Evolutionary conservation across 2,329 filamentous ascomycete species (phyloP).

Genomic region (Penicillium olsonii): DNA sequence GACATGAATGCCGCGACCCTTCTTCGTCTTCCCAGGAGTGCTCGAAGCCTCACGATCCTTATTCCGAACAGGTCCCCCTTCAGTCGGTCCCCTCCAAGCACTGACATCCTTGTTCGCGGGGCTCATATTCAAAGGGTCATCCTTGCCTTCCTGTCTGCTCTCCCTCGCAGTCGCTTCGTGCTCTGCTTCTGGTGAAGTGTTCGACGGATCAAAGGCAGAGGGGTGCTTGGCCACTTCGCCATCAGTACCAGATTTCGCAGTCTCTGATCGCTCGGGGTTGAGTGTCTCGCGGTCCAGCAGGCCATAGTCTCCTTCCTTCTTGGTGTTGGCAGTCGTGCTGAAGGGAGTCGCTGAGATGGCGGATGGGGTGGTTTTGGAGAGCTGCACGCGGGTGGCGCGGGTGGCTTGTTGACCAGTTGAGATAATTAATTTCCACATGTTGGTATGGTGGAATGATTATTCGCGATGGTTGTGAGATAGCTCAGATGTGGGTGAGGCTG

Average conservation of each 20-base stretch:
- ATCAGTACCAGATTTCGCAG: conserved; percentile 67
- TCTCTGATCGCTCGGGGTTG: conserved; percentile 66
- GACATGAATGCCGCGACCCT: conserved; percentile 33
- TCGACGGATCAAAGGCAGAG: conserved; percentile 68
- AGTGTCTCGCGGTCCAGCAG: conserved; percentile 60
- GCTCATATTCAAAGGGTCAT: conserved; percentile 58
- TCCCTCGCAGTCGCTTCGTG: conserved; percentile 36
- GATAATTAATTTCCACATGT: conserved; percentile 25
- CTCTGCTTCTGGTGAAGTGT: conserved; percentile 67
- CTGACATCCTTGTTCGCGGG: conserved; percentile 63
- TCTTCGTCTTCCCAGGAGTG: conserved; percentile 38
- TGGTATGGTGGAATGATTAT: background rate
- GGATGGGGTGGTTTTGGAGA: background rate
- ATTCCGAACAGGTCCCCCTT: conserved; percentile 48
- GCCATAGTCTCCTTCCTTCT: conserved; percentile 8
- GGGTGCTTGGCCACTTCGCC: conserved; percentile 59
- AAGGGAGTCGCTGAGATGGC: conserved; percentile 10
- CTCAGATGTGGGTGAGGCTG: background rate
- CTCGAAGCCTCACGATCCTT: conserved; percentile 39
- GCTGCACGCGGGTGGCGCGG: conserved; percentile 4
- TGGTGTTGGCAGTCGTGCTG: conserved; percentile 7
- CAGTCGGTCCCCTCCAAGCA: conserved; percentile 46
- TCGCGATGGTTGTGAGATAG: background rate
- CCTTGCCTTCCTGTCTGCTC: conserved; percentile 41
- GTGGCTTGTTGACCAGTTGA: conserved; percentile 16